phyloP scores from a whole-genome alignment of 2,329 filamentous ascomycete species.

The Ilyonectria robusta region DNA sequence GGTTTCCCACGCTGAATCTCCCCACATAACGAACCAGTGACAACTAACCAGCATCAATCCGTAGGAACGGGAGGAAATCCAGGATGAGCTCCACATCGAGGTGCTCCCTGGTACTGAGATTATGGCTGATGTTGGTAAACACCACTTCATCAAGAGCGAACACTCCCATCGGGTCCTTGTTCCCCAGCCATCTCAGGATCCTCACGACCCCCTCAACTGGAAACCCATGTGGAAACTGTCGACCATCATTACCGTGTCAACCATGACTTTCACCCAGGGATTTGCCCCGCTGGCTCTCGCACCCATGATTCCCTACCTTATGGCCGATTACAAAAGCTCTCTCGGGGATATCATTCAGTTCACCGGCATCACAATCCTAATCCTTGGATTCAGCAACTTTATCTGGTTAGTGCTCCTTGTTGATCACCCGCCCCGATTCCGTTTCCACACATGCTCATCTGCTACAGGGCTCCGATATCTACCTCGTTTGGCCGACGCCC shows the following conservation, averaged over 20 bases:
- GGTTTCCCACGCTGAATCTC: background rate
- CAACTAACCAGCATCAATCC: background rate
- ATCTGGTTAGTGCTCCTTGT: constrained; percentile 11
- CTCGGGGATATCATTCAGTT: constrained; percentile 23
- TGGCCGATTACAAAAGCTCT: constrained; percentile 14
- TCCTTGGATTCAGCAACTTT: constrained; percentile 30
- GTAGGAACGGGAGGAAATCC: constrained; percentile 17
- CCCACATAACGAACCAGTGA: background rate
- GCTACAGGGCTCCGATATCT: constrained; percentile 11
- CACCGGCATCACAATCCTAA: constrained; percentile 23
- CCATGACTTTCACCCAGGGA: constrained; percentile 18
- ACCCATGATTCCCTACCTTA: constrained; percentile 11
- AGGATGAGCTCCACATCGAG: constrained; percentile 38
- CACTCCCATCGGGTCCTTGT: constrained; percentile 34
- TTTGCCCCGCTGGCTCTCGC: constrained; percentile 10
- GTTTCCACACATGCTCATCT: too few relatives aligned
- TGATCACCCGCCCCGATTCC: too few relatives aligned
- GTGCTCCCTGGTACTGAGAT: constrained; percentile 37
- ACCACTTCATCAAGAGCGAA: constrained; percentile 34
- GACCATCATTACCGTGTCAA: constrained; percentile 8
- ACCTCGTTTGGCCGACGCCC: constrained; percentile 21
- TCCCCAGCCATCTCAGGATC: constrained; percentile 25
- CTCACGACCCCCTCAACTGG: constrained; percentile 20
- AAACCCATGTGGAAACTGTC: constrained; percentile 11
- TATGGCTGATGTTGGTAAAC: constrained; percentile 38